Conservation (phyloP, 768 basidiomycete species). For the Auricularia cornea region DNA sequence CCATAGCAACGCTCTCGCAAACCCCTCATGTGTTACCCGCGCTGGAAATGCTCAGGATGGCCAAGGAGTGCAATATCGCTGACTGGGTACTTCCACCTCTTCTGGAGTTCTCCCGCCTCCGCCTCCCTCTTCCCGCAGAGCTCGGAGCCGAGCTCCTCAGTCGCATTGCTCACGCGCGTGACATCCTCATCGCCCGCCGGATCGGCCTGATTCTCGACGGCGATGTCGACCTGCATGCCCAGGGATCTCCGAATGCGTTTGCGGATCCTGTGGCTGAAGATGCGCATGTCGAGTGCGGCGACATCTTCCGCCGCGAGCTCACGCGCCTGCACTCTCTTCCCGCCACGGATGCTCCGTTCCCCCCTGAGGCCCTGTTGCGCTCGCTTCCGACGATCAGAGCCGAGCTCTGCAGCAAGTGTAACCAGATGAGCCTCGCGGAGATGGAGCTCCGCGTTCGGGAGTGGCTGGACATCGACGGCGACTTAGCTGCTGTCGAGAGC, state of each 20-base stretch:
- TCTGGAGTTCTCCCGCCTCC: neutral
- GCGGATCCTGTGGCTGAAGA: neutral
- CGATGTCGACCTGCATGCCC: neutral
- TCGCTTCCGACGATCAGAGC: neutral
- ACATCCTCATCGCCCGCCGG: neutral
- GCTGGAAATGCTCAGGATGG: neutral
- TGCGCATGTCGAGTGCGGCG: neutral
- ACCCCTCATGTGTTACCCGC: neutral
- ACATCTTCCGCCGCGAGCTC: neutral
- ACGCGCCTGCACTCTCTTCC: neutral
- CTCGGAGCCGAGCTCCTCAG: neutral
- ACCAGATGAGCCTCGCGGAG: neutral
- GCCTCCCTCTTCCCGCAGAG: neutral
- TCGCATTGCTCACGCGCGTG: neutral
- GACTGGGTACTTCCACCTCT: neutral
- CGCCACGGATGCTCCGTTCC: neutral
- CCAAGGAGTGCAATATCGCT: neutral
- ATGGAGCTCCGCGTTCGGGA: neutral
- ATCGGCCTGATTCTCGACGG: neutral
- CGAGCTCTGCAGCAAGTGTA: neutral
- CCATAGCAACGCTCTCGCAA: neutral
- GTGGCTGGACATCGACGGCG: neutral
- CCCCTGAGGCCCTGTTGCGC: neutral
- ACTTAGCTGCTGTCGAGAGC: neutral
- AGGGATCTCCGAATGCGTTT: neutral